Base-by-base conservation (phyloP, 2,329 filamentous ascomycete species). In the Colletotrichum viniferum region DNA sequence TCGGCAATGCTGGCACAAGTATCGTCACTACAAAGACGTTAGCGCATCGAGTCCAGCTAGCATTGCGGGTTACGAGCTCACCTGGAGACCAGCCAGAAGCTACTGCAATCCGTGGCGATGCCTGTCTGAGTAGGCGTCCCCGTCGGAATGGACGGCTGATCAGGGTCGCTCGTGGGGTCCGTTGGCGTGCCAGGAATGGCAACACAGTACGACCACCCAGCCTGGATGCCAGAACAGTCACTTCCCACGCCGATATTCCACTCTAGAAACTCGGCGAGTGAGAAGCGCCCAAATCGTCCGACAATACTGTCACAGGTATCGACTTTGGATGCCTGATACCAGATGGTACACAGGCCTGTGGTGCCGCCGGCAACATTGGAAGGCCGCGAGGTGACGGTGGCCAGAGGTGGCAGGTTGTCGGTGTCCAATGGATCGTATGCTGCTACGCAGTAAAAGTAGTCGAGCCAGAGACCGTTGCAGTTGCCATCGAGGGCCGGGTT, bases 401-500 rank as follows among this genome's bases (percentile, higher is more conserved):
- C 18, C 5, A 48, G 18, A n/a, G 38, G 18, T 1, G 38, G 38
- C 18, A 48, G 38, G 38, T 48, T 48, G 5, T 48, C 18, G 18
- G 38, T 48, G 5, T 28, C 21, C 13, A 28, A 18, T 28, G 26
- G 26, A 28, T 24, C 55, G 38, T 48, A 48, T 48, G 38, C 38
- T 48, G 38, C 76, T 6, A 79, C 73, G 69, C 79, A 81, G 72
- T 81, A 81, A 36, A 70, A 80, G 61, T 72, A 64, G 34, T 70
- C 69, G 3, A 26, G 14, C 77, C 78, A 80, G 2, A 82, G 76
- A 5, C 80, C 80, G 12, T 79, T 30, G 70, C 78, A 80, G 72
- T 80, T 78, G n/a, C 72, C 73, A 4, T 72, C 43, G 3, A 80
- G 77, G 5, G 64, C 75, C 3, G 80, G 78, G 71, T 83, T 81